phyloP scores from a whole-genome alignment of 2,329 filamentous ascomycete species.

The Fusarium algeriense region DNA sequence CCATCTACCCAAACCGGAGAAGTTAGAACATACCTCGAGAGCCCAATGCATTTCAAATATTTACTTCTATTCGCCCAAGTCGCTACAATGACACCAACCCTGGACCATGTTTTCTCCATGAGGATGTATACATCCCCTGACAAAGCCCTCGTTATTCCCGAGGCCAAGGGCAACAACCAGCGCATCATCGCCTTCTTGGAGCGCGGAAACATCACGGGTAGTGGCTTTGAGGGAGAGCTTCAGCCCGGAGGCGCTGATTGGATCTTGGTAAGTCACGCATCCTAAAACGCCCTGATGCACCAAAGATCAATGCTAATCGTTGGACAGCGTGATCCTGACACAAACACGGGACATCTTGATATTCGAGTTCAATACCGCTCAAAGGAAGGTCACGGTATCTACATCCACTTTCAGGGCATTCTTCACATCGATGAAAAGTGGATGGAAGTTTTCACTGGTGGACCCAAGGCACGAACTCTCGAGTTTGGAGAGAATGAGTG shows the following conservation, averaged over 20 bases:
- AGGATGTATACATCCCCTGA: neutral
- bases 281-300: too few relatives aligned
- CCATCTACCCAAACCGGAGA: too few relatives aligned
- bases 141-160: conserved; percentile 2
- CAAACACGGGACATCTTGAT: conserved; percentile 13
- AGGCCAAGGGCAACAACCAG: conserved; percentile 7
- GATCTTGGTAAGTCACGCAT: neutral
- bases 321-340: neutral
- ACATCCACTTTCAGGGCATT: neutral
- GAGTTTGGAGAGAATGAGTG: conserved; percentile 17
- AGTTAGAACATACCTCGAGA: too few relatives aligned
- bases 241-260: conserved; percentile 11
- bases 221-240: conserved; percentile 1
- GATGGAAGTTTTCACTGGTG: conserved; percentile 14
- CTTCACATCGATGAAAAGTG: conserved; percentile 13
- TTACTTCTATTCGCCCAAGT: neutral
- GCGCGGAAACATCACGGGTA: neutral
- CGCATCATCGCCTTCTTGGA: conserved; percentile 13
- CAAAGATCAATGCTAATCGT: neutral
- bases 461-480: neutral
- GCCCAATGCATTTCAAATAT: too few relatives aligned
- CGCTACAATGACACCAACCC: neutral
- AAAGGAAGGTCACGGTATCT: neutral
- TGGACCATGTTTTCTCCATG: conserved; percentile 1
- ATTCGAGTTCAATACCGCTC: conserved; percentile 7